Evolutionary conservation across 345 rosid genomes (phyloP), one percentile per base, ranked within the genome.

Genomic region (Mangifera indica): DNA sequence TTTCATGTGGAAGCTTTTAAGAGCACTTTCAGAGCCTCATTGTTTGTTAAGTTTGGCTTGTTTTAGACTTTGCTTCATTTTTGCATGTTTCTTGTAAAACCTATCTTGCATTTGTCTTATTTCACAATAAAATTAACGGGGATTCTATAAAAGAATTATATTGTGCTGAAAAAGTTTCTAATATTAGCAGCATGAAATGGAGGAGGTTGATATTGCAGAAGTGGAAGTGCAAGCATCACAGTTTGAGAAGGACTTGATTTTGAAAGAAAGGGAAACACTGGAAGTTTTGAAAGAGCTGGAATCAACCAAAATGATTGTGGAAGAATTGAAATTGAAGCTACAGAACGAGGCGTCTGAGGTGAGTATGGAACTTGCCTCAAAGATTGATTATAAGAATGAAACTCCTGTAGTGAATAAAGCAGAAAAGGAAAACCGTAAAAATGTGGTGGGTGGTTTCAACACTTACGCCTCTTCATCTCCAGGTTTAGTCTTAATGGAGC

Each of bases 211-310:
- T 76, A 74, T 87, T 66, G 76, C 63, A 13, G 77, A 80, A 55
- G 82, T 87, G 72, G 89, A 85, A 80, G 87, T 80, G 67, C 89
- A 91, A 48, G 85, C 97, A 1, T 77, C 70, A 8, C 79, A 76
- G 69, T 64, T 92, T 79, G 92, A 92, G 85, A 91, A 84, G 48
- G 87, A 83, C 79, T 86, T 89, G 26, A 73, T 86, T 54, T 8
- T 77, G 63, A 94, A 92, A 82, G 97, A 94, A 79, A 66, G 85
- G 58, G 97, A 93, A 70, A 88, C 94, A 0, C 71, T 85, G 29
- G 86, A 87, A 60, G 92, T 88, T 63, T 54, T 91, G 13, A 90
- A 88, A 75, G 94, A 91, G 76, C 88, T 93, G 63, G 96, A 91
- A 72, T 53, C 85, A 1, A 87, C 97, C 10, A 94, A 90, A 81